phyloP scores from a whole-genome alignment of 2,329 filamentous ascomycete species.

The Mycocentrospora acerina region DNA sequence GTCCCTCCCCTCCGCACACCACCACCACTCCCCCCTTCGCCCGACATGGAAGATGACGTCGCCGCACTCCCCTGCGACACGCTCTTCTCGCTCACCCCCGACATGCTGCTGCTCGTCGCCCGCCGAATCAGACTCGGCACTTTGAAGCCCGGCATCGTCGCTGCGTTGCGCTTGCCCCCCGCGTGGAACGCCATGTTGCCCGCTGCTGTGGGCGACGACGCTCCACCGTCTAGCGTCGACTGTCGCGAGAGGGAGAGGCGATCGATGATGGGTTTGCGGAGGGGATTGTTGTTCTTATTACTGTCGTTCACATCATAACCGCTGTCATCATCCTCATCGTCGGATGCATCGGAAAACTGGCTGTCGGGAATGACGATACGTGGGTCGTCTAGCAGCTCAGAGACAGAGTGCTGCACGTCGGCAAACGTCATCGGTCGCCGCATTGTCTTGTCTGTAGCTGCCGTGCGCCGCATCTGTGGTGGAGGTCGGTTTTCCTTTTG shows the following conservation, averaged over 20 bases:
- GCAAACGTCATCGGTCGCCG: constrained; percentile 72
- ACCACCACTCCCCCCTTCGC: constrained; percentile 21
- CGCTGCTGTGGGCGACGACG: constrained; percentile 25
- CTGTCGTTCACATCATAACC: too few relatives aligned
- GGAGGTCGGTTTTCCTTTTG: constrained; percentile 51
- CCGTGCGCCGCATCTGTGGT: constrained; percentile 63
- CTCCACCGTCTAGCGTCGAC: constrained; percentile 29
- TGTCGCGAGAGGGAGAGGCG: constrained; percentile 69
- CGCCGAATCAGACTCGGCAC: constrained; percentile 71
- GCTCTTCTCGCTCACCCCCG: constrained; percentile 35
- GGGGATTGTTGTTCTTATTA: too few relatives aligned
- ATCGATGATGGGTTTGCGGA: constrained; percentile 61
- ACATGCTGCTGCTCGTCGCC: constrained; percentile 61
- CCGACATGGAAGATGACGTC: too few relatives aligned
- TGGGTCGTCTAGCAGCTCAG: constrained; percentile 73
- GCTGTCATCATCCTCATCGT: constrained; percentile 43
- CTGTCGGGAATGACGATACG: constrained; percentile 58
- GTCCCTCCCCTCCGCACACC: constrained; percentile 51
- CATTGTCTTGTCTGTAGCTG: constrained; percentile 53
- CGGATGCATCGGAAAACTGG: constrained; percentile 41
- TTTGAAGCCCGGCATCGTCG: constrained; percentile 54
- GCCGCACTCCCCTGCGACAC: constrained; percentile 33
- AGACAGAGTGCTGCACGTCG: constrained; percentile 81
- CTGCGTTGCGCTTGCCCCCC: constrained; percentile 45
- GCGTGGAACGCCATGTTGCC: constrained; percentile 59